Base-by-base conservation (phyloP, 83 land plant genomes). In the Diphasiastrum complanatum region DNA sequence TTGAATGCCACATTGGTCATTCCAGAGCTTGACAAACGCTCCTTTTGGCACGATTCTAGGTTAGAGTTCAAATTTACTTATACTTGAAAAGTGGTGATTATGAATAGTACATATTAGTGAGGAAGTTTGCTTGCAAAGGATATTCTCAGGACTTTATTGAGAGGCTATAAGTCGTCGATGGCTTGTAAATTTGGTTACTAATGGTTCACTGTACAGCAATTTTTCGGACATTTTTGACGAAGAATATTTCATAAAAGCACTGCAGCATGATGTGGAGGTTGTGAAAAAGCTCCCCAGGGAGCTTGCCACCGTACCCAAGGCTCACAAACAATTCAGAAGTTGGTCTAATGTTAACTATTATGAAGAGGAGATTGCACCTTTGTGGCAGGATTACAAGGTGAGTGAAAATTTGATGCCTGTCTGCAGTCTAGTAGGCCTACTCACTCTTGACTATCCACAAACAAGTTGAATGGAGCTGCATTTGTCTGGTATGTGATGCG, bases 211-310 rank as follows among this genome's bases (percentile, higher is more conserved):
- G 66, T 60, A 67, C 85, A 95, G 99, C 71, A 82, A 78, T 29
- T 95, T 95, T 61, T 79, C 92, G 36, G 99, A 95, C 63, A 70
- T 95, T 49, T 95, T 95, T 75, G 96, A 95, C 77, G 93, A 83
- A 51, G 73, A 78, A 23, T 72, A 95, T 77, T 95, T 95, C 61
- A 86, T 89, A 45, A 64, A 75, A 46, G 57, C 86, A 36, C 71
- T 95, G 22, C 46, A 78, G 68, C 55, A 84, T 48, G 96, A 95
- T 77, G 81, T 89, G 12, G 71, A 66, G 33, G 77, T 95, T 48
- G 72, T 95, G n/a, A 79, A 74, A 60, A 79, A 81, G 58, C 85
- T 93, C 46, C 96, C 98, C 10, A 74, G 70, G 47, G 83, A 89
- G 45, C 43, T 85, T 33, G 26, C 57, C 23, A 63, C 71, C 35